phyloP scores from a whole-genome alignment of 2,329 filamentous ascomycete species.

The Beauveria bassiana region DNA sequence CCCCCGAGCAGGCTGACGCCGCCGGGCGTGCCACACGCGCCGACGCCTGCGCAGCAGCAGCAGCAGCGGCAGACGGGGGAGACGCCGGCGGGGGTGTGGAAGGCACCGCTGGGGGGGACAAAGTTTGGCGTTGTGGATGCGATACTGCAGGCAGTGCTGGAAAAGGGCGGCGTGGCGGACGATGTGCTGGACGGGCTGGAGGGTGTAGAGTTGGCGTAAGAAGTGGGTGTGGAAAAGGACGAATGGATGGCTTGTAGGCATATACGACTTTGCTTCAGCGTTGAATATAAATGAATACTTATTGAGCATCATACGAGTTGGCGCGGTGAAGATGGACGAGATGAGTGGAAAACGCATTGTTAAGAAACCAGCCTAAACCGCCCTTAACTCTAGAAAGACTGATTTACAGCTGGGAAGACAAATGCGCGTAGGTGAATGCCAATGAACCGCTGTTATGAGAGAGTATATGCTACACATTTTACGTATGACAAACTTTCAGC shows the following conservation, averaged over 20 bases:
- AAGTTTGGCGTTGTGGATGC: conserved; percentile 64
- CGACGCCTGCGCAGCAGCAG: conserved; percentile 35
- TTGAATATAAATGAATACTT: background rate
- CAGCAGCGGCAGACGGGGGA: conserved; percentile 40
- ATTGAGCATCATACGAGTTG: too few species aligned
- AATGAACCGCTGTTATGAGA: background rate
- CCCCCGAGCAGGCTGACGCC: conserved; percentile 66
- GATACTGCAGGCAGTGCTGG: conserved; percentile 70
- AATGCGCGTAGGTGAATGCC: too few species aligned
- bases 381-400: too few species aligned
- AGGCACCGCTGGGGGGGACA: conserved; percentile 73
- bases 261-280: background rate
- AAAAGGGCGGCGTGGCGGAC: conserved; percentile 71
- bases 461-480: background rate
- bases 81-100: conserved; percentile 71
- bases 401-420: too few species aligned
- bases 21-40: conserved; percentile 58
- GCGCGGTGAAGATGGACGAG: too few species aligned
- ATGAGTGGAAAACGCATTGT: too few species aligned
- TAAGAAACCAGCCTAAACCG: too few species aligned
- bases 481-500: background rate
- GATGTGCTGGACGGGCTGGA: conserved; percentile 80
- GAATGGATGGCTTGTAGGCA: background rate
- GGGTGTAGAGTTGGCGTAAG: conserved; percentile 58
- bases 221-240: too few species aligned